Conservation (phyloP, 2,329 filamentous ascomycete genomes). For the Talaromyces sp. region DNA sequence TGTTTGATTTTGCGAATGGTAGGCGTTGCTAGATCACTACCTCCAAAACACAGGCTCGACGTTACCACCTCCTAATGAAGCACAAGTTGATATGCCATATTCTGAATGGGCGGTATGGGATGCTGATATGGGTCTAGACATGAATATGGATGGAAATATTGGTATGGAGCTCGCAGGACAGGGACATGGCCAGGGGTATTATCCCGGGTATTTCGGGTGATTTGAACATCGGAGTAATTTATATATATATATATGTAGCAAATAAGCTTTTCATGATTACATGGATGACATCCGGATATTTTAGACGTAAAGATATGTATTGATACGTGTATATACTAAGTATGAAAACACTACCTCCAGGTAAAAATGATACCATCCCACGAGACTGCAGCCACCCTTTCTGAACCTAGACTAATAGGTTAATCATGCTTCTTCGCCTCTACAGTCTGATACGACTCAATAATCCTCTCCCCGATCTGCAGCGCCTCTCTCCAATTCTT, state of each 20-base stretch:
- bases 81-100: background rate
- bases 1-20: too few species aligned
- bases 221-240: background rate
- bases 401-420: background rate
- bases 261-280: too few species aligned
- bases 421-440: conserved; percentile 38
- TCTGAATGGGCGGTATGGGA: background rate
- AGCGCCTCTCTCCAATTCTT: conserved; percentile 44
- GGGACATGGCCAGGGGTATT: background rate
- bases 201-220: background rate
- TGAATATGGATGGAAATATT: background rate
- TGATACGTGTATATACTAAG: conserved; percentile 1
- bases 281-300: too few species aligned
- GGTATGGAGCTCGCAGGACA: background rate
- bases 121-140: background rate
- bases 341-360: background rate
- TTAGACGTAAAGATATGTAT: background rate
- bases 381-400: background rate
- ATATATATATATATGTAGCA: too few species aligned
- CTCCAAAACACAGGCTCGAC: conserved; percentile 8
- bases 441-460: conserved; percentile 30
- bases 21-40: conserved; percentile 15
- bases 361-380: too few species aligned
- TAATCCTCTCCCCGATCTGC: conserved; percentile 40
- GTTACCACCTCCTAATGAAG: background rate